Conservation (phyloP, 805 yeast species). For the Nakazawaea siamensis region DNA sequence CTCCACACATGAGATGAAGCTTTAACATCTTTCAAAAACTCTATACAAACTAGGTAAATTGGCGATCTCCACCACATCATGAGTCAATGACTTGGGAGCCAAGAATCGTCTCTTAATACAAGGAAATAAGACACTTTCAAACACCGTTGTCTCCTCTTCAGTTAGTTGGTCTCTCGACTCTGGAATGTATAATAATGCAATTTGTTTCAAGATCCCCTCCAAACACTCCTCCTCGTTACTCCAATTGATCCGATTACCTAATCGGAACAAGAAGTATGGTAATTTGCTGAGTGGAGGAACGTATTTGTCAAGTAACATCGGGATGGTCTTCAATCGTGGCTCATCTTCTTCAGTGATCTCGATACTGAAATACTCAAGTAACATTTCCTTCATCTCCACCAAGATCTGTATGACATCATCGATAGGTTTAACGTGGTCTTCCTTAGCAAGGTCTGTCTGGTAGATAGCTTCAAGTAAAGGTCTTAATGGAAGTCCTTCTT, state of each 20-base stretch:
- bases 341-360: constrained; percentile 24
- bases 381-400: constrained; percentile 63
- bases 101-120: constrained; percentile 51
- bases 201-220: constrained; percentile 51
- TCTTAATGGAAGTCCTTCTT: constrained; percentile 23
- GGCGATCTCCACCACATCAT: constrained; percentile 75
- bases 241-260: constrained; percentile 58
- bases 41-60: constrained; percentile 84
- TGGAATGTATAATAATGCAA: constrained; percentile 72
- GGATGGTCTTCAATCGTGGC: constrained; percentile 43
- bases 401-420: constrained; percentile 20
- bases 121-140: constrained; percentile 64
- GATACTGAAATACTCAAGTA: constrained; percentile 68
- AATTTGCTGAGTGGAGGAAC: constrained; percentile 56
- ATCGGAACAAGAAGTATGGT: constrained; percentile 54
- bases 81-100: constrained; percentile 45
- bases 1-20: constrained; percentile 9
- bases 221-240: constrained; percentile 62
- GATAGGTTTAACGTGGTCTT: constrained; percentile 12
- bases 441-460: constrained; percentile 14
- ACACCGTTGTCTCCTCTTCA: constrained; percentile 17
- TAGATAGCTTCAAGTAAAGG: constrained; percentile 32
- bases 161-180: constrained; percentile 24
- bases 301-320: constrained; percentile 60
- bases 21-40: constrained; percentile 85